Evolutionary conservation across 352 stramenopile species (phyloP).

Genomic region (Phytophthora pluvialis): DNA sequence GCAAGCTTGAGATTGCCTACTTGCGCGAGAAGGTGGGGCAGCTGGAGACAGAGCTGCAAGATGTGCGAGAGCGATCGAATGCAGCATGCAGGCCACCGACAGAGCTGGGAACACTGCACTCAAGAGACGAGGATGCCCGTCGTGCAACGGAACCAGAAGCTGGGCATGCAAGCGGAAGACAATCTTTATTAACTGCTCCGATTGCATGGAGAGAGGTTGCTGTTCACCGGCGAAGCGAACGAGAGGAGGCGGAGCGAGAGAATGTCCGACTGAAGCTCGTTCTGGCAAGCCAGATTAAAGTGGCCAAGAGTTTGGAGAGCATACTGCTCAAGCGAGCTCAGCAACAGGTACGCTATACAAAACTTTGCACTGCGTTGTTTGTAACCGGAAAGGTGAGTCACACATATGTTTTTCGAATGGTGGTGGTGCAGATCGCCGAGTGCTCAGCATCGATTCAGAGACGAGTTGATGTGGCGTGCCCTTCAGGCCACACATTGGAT

Average conservation of each 20-base stretch:
- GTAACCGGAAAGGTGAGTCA: neutral
- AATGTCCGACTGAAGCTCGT: constrained; percentile 41
- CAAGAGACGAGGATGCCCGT: neutral
- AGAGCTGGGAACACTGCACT: neutral
- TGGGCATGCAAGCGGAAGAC: neutral
- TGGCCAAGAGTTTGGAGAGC: constrained; percentile 49
- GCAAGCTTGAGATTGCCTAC: constrained; percentile 45
- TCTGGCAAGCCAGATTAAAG: constrained; percentile 54
- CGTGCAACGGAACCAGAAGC: neutral
- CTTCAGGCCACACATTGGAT: constrained; percentile 20
- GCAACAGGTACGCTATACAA: constrained; percentile 20
- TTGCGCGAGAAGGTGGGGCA: constrained; percentile 44
- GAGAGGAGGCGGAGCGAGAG: constrained; percentile 34
- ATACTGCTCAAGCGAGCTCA: constrained; percentile 39
- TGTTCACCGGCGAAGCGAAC: constrained; percentile 6
- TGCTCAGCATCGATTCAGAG: constrained; percentile 27
- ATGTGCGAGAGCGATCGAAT: constrained; percentile 5
- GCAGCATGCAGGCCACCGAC: neutral
- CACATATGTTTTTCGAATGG: neutral
- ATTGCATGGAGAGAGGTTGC: constrained; percentile 28
- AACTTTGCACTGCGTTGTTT: neutral
- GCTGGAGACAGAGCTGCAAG: constrained; percentile 39
- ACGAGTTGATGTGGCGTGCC: constrained; percentile 21
- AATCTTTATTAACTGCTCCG: neutral
- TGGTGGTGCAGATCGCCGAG: constrained; percentile 19